Base-by-base conservation (phyloP, 1,284 basidiomycete genomes). In the Cutaneotrichosporon dermatis region DNA sequence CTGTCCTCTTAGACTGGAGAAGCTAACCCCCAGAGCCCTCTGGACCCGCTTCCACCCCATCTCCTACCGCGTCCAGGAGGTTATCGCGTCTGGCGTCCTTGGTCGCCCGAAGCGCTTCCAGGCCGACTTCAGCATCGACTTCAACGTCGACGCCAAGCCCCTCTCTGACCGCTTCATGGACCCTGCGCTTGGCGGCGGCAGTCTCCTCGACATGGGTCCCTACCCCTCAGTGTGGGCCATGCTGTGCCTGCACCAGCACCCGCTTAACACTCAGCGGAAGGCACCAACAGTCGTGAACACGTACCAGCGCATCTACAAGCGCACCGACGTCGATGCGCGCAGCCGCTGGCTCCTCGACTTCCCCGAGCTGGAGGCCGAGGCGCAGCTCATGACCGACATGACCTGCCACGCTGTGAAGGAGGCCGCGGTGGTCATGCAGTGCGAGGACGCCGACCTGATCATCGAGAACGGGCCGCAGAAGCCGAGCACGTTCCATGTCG, bases 221-320 rank as follows among this genome's bases (percentile, higher is more conserved):
- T 92, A 92, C 76, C 89, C 88, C 2, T 80, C 90, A 60, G 82
- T 91, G 65, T 90, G 89, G 89, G 86, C 88, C 7, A 86, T 90
- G 69, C 80, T 90, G 41, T 81, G 83, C 0, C 79, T 92, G n/a
- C 90, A 87, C 71, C 90, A 91, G 68, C 82, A 90, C 73, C 85
- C 88, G 4, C 25, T 25, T 25, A 79, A 46, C 39, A 72, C 70
- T 65, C 71, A 80, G 36, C 89, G 89, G 74, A 90, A 90, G 74
- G 77, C 79, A 7, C 90, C 90, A 0, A 66, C 66, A 9, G 63
- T 79, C 7, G 65, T 76, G 11, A 66, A 62, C 16, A 69, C 68
- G 9, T 61, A 69, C 53, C 76, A 80, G 60, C 68, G 81, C 79
- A 3, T 80, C 72, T 68, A 82, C 88, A 61, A 82, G 72, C 43